Percentiles rank a stretch among this genome's conserved stretches.
Conservation (phyloP, 495 filamentous ascomycete species). For the Delitschia confertaspora region DNA sequence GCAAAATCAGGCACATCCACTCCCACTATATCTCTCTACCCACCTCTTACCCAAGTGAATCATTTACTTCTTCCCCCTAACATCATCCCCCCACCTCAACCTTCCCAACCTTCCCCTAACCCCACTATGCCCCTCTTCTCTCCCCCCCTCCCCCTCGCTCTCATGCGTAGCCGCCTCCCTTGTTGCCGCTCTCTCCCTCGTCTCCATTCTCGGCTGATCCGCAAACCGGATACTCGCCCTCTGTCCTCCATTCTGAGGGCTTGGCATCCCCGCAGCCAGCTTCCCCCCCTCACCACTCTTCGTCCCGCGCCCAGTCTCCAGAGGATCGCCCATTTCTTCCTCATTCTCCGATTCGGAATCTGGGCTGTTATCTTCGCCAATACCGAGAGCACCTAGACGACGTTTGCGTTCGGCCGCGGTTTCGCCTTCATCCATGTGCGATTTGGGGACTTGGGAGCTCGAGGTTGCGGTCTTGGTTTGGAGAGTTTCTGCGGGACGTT, state of each 20-base stretch:
- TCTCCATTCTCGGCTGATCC: slow-evolving; percentile 31
- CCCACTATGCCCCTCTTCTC: slow-evolving; percentile 46
- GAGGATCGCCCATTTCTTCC: slow-evolving; percentile 37
- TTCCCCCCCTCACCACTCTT: slow-evolving; percentile 19
- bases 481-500: neutral
- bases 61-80: slow-evolving; percentile 27
- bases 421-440: slow-evolving; percentile 49
- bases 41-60: no score
- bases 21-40: no score
- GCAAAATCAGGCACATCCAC: no score
- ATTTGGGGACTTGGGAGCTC: slow-evolving; percentile 19
- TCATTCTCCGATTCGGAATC: slow-evolving; percentile 45
- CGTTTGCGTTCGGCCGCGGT: slow-evolving; percentile 75
- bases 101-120: slow-evolving; percentile 40
- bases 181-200: slow-evolving; percentile 41
- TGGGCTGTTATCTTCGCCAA: slow-evolving; percentile 43
- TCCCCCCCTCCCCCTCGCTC: slow-evolving; percentile 59
- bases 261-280: slow-evolving; percentile 1
- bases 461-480: neutral
- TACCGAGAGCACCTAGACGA: slow-evolving; percentile 76
- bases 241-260: neutral
- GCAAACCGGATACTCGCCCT: slow-evolving; percentile 41
- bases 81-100: slow-evolving; percentile 47
- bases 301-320: slow-evolving; percentile 19
- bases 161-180: slow-evolving; percentile 60